Evolutionary conservation across 345 rosid species (phyloP).

Genomic region (Melastoma malabathricum): DNA sequence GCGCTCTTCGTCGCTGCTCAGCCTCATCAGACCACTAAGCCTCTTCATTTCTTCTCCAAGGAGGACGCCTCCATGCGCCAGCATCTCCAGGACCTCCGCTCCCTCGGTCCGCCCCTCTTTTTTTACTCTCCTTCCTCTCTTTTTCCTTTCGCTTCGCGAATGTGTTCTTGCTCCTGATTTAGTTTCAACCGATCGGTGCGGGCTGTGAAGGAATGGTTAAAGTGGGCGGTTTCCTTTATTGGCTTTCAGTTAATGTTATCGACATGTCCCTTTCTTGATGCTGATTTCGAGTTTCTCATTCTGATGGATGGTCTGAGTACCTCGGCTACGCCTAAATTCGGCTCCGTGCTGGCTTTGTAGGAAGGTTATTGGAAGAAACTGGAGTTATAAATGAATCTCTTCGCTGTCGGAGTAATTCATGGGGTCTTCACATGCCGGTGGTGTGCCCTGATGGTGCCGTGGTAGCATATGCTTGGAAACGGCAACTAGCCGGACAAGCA

Average conservation of each 20-base stretch:
- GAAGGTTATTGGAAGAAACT: slow-evolving; percentile 78
- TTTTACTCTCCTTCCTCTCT: background rate
- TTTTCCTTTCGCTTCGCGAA: background rate
- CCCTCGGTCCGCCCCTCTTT: slow-evolving; percentile 27
- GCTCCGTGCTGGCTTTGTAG: slow-evolving; percentile 15
- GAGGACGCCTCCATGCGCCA: slow-evolving; percentile 86
- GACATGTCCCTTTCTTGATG: too few relatives aligned
- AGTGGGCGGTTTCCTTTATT: background rate
- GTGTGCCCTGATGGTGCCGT: slow-evolving; percentile 98
- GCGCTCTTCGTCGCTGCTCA: slow-evolving; percentile 52
- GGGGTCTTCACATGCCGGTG: slow-evolving; percentile 94
- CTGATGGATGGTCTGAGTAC: too few relatives aligned
- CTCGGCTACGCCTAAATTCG: background rate
- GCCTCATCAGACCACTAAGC: slow-evolving; percentile 58
- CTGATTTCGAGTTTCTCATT: too few relatives aligned
- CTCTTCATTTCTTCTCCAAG: slow-evolving; percentile 40
- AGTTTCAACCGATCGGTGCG: background rate
- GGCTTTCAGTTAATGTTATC: background rate
- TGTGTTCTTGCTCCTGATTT: background rate
- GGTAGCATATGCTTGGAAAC: slow-evolving; percentile 95
- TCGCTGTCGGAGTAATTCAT: slow-evolving; percentile 59
- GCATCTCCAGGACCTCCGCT: slow-evolving; percentile 68
- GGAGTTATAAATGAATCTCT: slow-evolving; percentile 77
- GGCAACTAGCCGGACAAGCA: slow-evolving; percentile 98
- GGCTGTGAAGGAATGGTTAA: too few relatives aligned